Percentiles rank a stretch among this genome's conserved stretches.
Evolutionary conservation across 2,329 filamentous ascomycete species (phyloP).

Genomic region (Cladosporium halotolerans): DNA sequence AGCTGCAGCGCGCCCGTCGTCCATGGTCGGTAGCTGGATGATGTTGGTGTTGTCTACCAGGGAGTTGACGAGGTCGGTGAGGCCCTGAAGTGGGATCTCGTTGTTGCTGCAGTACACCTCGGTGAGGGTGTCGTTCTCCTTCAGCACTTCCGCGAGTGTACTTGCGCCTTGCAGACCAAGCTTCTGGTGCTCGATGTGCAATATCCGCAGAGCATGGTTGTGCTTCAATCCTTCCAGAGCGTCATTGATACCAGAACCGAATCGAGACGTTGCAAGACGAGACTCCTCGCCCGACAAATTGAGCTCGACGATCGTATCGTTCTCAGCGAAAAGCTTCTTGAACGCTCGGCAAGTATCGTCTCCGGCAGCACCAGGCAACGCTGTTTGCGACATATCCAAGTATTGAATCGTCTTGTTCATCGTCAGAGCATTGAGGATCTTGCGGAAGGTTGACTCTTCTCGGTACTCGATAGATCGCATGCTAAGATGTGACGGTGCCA

Average conservation of each 20-base stretch:
- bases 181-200: constrained; percentile 63
- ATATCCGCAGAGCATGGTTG: constrained; percentile 55
- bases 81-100: constrained; percentile 63
- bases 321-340: constrained; percentile 59
- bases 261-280: constrained; percentile 62
- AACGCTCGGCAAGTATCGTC: constrained; percentile 60
- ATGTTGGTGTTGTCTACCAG: constrained; percentile 60
- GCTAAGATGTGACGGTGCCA: constrained; percentile 57
- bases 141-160: constrained; percentile 61
- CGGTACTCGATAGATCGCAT: constrained; percentile 65
- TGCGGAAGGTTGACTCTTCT: constrained; percentile 57
- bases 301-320: constrained; percentile 58
- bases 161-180: constrained; percentile 64
- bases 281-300: constrained; percentile 68
- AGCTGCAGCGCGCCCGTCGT: constrained; percentile 54
- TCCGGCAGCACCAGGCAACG: constrained; percentile 61
- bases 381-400: constrained; percentile 64
- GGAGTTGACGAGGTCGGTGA: constrained; percentile 62
- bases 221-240: constrained; percentile 59
- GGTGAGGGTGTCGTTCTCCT: constrained; percentile 55
- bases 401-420: constrained; percentile 57
- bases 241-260: constrained; percentile 62
- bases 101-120: constrained; percentile 68
- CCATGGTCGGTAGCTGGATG: constrained; percentile 57
- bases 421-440: constrained; percentile 56